phyloP scores from a whole-genome alignment of 768 basidiomycete genomes.

The Fibroporia radiculosa region DNA sequence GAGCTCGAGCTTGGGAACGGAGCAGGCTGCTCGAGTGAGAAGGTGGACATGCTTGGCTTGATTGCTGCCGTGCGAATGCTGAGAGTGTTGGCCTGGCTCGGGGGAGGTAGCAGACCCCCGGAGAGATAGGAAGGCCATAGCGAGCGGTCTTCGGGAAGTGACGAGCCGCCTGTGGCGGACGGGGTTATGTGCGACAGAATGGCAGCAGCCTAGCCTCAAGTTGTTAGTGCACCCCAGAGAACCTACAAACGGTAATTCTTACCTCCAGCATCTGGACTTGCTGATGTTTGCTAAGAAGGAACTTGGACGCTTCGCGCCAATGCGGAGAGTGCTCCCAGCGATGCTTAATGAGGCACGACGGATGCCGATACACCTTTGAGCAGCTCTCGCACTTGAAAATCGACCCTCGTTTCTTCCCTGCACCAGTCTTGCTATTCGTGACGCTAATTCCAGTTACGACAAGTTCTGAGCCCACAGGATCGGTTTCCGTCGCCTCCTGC shows the following conservation, averaged over 20 bases:
- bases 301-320: constrained; percentile 89
- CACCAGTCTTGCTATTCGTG: constrained; percentile 23
- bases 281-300: constrained; percentile 91
- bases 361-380: constrained; percentile 91
- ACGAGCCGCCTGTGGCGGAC: constrained; percentile 51
- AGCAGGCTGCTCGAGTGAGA: constrained; percentile 11
- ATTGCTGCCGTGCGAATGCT: constrained; percentile 7
- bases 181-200: constrained; percentile 86
- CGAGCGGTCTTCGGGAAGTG: constrained; percentile 88
- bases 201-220: constrained; percentile 65
- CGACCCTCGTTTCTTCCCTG: constrained; percentile 71
- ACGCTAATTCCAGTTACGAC: constrained; percentile 22
- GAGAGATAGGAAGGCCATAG: constrained; percentile 85
- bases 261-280: constrained; percentile 96
- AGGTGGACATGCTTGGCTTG: constrained; percentile 7
- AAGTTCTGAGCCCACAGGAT: constrained; percentile 10
- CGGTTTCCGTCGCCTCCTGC: constrained; percentile 12
- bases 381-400: constrained; percentile 93
- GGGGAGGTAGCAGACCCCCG: constrained; percentile 57
- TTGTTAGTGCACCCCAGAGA: constrained; percentile 2
- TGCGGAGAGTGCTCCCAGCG: constrained; percentile 97
- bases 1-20: constrained; percentile 39
- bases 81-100: constrained; percentile 18
- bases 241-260: constrained; percentile 10
- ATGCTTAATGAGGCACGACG: constrained; percentile 93